Conservation (phyloP, 2,329 filamentous ascomycete genomes). For the Stemphylium beticola region DNA sequence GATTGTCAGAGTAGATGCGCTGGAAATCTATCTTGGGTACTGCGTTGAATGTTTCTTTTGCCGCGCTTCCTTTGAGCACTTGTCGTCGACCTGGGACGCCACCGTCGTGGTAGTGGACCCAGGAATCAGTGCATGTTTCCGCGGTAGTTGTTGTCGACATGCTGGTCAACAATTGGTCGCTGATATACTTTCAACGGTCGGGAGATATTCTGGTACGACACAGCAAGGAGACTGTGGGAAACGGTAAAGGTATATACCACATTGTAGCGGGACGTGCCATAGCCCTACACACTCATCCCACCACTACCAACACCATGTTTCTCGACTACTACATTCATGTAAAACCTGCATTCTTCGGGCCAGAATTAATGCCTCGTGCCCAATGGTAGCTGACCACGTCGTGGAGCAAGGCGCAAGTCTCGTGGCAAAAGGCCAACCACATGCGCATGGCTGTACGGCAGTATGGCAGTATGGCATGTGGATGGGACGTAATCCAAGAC, state of each 20-base stretch:
- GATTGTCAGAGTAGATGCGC: slow-evolving; percentile 34
- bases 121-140: slow-evolving; percentile 19
- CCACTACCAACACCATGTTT: not conserved
- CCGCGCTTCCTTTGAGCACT: slow-evolving; percentile 32
- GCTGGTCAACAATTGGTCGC: not conserved
- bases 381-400: slow-evolving; percentile 12
- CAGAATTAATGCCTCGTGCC: not conserved
- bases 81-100: slow-evolving; percentile 35
- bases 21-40: slow-evolving; percentile 41
- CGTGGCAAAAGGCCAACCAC: slow-evolving; percentile 6
- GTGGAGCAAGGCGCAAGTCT: not conserved
- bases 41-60: slow-evolving; percentile 32
- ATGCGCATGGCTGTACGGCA: not conserved
- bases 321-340: not conserved
- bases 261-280: slow-evolving; percentile 3
- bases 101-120: slow-evolving; percentile 42
- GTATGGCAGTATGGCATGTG: not conserved
- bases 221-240: not conserved
- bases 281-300: slow-evolving; percentile 5
- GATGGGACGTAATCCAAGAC: slow-evolving; percentile 4
- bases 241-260: slow-evolving; percentile 3
- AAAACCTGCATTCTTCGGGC: not conserved
- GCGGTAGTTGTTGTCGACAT: slow-evolving; percentile 23
- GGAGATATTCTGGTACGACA: not conserved
- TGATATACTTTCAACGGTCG: not conserved